Conservation (phyloP, 495 filamentous ascomycete species). For the Corynascus novoguineensis region DNA sequence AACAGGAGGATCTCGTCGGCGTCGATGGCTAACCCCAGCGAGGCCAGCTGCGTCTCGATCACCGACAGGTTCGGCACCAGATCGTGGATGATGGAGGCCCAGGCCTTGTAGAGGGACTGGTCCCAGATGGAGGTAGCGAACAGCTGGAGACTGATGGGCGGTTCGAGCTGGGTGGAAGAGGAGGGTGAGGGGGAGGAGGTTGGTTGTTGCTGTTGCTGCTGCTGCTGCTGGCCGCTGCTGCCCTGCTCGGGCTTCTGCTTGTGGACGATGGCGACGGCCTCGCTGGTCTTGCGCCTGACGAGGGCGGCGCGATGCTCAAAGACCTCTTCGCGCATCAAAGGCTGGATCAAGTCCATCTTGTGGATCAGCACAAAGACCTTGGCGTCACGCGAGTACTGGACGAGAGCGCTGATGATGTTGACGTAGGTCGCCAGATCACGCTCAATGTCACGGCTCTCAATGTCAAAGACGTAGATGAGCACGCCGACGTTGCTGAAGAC, state of each 20-base stretch:
- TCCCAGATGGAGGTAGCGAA: slow-evolving; percentile 98
- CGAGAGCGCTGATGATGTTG: slow-evolving; percentile 75
- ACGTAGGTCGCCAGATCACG: slow-evolving; percentile 86
- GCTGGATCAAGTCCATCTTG: slow-evolving; percentile 97
- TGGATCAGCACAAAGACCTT: slow-evolving; percentile 90
- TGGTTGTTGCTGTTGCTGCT: background rate
- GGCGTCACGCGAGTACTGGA: slow-evolving; percentile 76
- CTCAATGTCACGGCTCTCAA: slow-evolving; percentile 88
- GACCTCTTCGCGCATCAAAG: slow-evolving; percentile 65
- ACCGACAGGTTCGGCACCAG: slow-evolving; percentile 88
- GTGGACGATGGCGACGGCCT: slow-evolving; percentile 50
- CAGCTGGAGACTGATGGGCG: slow-evolving; percentile 58
- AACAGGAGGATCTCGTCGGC: slow-evolving; percentile 94
- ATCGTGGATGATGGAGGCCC: slow-evolving; percentile 94
- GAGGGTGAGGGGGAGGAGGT: slow-evolving; percentile 15
- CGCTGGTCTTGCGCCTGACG: slow-evolving; percentile 67
- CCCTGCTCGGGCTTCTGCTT: slow-evolving; percentile 24
- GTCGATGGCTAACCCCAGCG: slow-evolving; percentile 74
- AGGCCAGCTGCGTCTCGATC: slow-evolving; percentile 76
- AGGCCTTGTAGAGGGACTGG: slow-evolving; percentile 94
- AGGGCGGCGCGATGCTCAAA: slow-evolving; percentile 71
- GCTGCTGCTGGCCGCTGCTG: background rate
- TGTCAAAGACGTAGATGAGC: slow-evolving; percentile 98
- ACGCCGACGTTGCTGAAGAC: slow-evolving; percentile 96
- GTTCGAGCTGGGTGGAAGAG: background rate